Evolutionary conservation across 2,329 filamentous ascomycete genomes (phyloP).

Genomic region (Lasiodiplodia gonubiensis): DNA sequence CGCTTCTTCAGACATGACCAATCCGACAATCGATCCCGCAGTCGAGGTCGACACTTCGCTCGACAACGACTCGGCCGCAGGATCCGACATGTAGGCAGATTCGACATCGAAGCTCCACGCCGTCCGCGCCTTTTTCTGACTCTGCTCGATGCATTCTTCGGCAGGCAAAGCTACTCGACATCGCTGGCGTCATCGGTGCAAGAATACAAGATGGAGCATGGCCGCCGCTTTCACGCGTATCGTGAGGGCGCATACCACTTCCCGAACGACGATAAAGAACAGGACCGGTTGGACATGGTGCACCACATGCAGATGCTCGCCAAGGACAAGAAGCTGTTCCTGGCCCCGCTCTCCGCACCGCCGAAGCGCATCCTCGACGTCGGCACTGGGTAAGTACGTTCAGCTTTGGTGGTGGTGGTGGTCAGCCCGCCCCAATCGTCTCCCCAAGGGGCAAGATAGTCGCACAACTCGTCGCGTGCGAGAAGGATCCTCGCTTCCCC

Average conservation of each 20-base stretch:
- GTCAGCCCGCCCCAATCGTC: not conserved
- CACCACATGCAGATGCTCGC: slow-evolving; percentile 22
- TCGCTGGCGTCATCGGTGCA: slow-evolving; percentile 30
- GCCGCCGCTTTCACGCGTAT: slow-evolving; percentile 46
- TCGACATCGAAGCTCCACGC: not conserved
- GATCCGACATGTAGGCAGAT: not conserved
- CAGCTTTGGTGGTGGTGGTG: no score
- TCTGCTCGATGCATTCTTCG: not conserved
- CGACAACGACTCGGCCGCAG: not conserved
- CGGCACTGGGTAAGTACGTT: slow-evolving; percentile 29
- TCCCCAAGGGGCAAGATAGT: not conserved
- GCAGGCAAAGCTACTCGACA: slow-evolving; percentile 34
- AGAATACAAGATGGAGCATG: slow-evolving; percentile 35
- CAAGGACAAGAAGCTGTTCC: slow-evolving; percentile 30
- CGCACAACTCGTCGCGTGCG: not conserved
- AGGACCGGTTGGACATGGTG: slow-evolving; percentile 28
- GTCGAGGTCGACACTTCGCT: slow-evolving; percentile 11
- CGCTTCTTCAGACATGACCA: not conserved
- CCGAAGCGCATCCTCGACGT: slow-evolving; percentile 35
- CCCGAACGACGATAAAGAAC: slow-evolving; percentile 27
- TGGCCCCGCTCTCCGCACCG: slow-evolving; percentile 31
- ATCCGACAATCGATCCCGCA: not conserved
- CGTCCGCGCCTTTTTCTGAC: not conserved
- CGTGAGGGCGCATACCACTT: slow-evolving; percentile 40
- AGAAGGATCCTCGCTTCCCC: not conserved